Conservation (phyloP, 2,329 filamentous ascomycete species). For the Nemania bipapillata region DNA sequence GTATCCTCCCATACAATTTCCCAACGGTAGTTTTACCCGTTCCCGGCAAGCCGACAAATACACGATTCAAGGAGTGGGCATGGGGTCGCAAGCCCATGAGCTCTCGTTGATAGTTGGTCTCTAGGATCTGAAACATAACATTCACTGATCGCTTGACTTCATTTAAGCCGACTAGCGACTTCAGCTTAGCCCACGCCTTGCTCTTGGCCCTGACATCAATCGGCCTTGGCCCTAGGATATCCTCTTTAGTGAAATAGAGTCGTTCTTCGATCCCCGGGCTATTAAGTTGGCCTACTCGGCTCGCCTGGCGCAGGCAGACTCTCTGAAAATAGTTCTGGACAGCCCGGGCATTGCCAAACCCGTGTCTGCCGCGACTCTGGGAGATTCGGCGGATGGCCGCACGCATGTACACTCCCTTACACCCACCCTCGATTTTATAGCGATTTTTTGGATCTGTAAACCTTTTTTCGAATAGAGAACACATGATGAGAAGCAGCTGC, state of each 20-base stretch:
- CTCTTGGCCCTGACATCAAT: neutral
- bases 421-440: no score
- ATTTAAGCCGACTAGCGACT: neutral
- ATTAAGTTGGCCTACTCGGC: no score
- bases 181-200: neutral
- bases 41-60: conserved; percentile 77
- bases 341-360: neutral
- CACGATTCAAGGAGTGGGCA: conserved; percentile 68
- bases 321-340: neutral
- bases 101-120: conserved; percentile 1
- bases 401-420: neutral
- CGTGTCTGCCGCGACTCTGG: neutral
- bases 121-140: neutral
- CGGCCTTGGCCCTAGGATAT: neutral
- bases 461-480: no score
- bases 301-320: no score
- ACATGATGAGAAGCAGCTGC: neutral
- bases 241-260: neutral
- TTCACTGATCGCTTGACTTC: neutral
- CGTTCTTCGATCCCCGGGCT: neutral
- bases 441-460: no score
- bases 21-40: conserved; percentile 82
- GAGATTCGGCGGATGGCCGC: neutral
- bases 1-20: conserved; percentile 75
- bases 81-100: neutral